Percentiles rank a stretch among this genome's conserved stretches.
Evolutionary conservation across 208 protist genomes (phyloP).

Genomic region (Trypanosoma conorhini): DNA sequence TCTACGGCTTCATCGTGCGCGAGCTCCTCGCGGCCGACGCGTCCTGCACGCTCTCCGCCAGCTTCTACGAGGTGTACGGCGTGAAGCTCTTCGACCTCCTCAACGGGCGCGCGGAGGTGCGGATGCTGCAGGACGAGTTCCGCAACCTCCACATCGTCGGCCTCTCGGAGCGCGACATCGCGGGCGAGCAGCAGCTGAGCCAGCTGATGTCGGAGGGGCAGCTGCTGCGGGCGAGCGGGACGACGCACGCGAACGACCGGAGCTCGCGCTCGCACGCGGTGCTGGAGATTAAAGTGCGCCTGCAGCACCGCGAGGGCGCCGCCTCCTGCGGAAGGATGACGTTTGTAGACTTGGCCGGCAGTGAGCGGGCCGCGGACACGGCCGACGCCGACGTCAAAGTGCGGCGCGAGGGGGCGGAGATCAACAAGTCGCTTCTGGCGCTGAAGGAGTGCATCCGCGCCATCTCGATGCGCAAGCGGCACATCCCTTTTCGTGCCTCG

Average conservation of each 20-base stretch:
- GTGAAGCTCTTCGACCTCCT: slow-evolving; percentile 95
- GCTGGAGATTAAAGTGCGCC: slow-evolving; percentile 69
- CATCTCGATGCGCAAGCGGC: slow-evolving; percentile 87
- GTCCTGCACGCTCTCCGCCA: slow-evolving; percentile 48
- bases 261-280: slow-evolving; percentile 87
- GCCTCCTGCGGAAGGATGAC: slow-evolving; percentile 88
- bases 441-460: slow-evolving; percentile 98
- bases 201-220: slow-evolving; percentile 82
- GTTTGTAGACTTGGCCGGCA: slow-evolving; percentile 99
- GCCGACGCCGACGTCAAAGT: slow-evolving; percentile 83
- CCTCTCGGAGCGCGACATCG: slow-evolving; percentile 78
- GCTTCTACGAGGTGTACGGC: slow-evolving; percentile 96
- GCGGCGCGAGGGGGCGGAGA: slow-evolving; percentile 94
- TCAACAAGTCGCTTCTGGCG: slow-evolving; percentile 98
- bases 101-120: slow-evolving; percentile 79
- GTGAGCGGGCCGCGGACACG: slow-evolving; percentile 96
- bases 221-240: slow-evolving; percentile 70
- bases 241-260: slow-evolving; percentile 85
- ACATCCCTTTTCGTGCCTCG: slow-evolving; percentile 96
- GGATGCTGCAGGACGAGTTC: slow-evolving; percentile 92
- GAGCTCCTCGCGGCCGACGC: slow-evolving; percentile 86
- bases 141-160: slow-evolving; percentile 92
- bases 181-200: slow-evolving; percentile 67
- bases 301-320: slow-evolving; percentile 3
- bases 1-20: slow-evolving; percentile 92